Percentiles rank a stretch among this genome's conserved stretches.
phyloP scores from a whole-genome alignment of 176 grass and related monocot species.

The Oropetium thomaeum region DNA sequence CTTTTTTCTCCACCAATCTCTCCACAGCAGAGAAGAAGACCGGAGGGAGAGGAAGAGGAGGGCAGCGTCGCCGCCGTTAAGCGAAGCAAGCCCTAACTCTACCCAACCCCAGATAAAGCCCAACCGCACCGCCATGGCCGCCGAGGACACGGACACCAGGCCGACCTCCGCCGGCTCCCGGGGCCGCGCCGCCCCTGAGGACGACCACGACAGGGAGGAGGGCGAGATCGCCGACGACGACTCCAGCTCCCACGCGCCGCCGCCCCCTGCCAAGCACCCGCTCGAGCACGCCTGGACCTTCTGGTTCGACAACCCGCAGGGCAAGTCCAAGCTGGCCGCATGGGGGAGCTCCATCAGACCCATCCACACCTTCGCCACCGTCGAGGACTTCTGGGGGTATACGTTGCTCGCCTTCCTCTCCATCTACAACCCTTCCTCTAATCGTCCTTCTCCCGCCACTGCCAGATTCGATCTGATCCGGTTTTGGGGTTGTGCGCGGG shows the following conservation, averaged over 20 bases:
- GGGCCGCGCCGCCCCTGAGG: constrained; percentile 32
- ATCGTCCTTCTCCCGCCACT: background rate
- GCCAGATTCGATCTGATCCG: background rate
- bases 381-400: constrained; percentile 95
- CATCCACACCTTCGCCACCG: constrained; percentile 89
- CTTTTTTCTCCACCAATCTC: too few species aligned
- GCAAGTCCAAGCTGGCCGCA: constrained; percentile 41
- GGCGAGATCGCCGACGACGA: constrained; percentile 72
- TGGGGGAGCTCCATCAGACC: constrained; percentile 86
- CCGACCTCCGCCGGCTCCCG: constrained; percentile 22
- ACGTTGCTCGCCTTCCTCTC: background rate
- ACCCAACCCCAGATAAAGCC: background rate
- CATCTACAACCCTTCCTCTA: background rate
- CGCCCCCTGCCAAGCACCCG: constrained; percentile 37
- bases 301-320: constrained; percentile 91
- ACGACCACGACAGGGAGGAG: constrained; percentile 68
- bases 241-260: background rate
- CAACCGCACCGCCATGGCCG: background rate
- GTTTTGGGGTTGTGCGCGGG: too few species aligned
- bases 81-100: background rate
- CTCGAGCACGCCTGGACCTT: constrained; percentile 92
- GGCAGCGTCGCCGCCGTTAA: too few species aligned
- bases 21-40: too few species aligned
- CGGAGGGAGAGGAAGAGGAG: background rate
- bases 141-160: constrained; percentile 41